These are phyloP conservation scores for Boechera stricta DNA, from an alignment of 345 rosid species.

Conservation along the genomic window DNA sequence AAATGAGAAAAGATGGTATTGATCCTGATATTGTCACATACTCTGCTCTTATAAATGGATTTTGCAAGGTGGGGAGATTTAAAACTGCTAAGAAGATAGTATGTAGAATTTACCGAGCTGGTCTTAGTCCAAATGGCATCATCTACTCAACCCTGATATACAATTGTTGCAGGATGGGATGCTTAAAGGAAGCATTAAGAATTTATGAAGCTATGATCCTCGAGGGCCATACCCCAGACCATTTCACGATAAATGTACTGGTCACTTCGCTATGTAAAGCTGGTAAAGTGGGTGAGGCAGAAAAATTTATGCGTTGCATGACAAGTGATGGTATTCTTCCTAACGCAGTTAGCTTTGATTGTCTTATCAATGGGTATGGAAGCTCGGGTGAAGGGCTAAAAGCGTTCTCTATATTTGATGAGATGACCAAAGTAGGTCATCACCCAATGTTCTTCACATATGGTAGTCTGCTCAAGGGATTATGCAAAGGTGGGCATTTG, in stretches of 20 bases:
- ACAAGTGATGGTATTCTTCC: slow-evolving; percentile 52
- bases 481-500: slow-evolving; percentile 72
- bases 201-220: slow-evolving; percentile 63
- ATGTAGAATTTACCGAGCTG: slow-evolving; percentile 70
- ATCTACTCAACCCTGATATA: slow-evolving; percentile 65
- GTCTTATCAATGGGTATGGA: slow-evolving; percentile 70
- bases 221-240: slow-evolving; percentile 53
- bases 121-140: slow-evolving; percentile 62
- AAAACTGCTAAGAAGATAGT: slow-evolving; percentile 60
- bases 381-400: slow-evolving; percentile 60
- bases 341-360: slow-evolving; percentile 64
- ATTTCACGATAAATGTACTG: slow-evolving; percentile 61
- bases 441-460: slow-evolving; percentile 72
- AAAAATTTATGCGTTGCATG: slow-evolving; percentile 68
- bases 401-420: slow-evolving; percentile 73
- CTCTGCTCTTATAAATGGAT: slow-evolving; percentile 84
- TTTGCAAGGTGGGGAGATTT: slow-evolving; percentile 57
- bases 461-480: slow-evolving; percentile 83
- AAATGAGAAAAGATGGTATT: slow-evolving; percentile 66
- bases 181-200: slow-evolving; percentile 62
- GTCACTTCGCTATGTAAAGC: slow-evolving; percentile 68
- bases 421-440: slow-evolving; percentile 72
- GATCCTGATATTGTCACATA: slow-evolving; percentile 75
- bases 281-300: slow-evolving; percentile 72
- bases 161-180: slow-evolving; percentile 62